Percentiles rank a stretch among this genome's conserved stretches.
phyloP scores from a whole-genome alignment of 495 filamentous ascomycete genomes.

The Trichoderma reesei region DNA sequence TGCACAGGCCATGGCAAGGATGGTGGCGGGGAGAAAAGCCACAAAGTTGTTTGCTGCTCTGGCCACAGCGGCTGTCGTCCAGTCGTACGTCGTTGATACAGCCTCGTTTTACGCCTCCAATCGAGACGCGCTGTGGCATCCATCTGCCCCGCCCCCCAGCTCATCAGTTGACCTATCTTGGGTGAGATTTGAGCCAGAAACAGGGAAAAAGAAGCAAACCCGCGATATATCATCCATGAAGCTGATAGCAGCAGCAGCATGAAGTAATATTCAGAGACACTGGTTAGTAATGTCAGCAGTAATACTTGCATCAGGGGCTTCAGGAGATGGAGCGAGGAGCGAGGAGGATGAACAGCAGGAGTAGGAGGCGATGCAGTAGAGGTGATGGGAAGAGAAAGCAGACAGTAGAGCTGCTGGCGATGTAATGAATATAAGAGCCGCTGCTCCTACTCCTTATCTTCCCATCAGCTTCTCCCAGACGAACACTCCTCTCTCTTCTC shows the following conservation, averaged over 20 bases:
- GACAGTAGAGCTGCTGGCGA: too few species aligned
- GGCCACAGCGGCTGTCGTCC: not conserved
- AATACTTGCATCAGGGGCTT: too few species aligned
- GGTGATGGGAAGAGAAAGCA: too few species aligned
- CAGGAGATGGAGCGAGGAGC: too few species aligned
- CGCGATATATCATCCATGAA: not conserved
- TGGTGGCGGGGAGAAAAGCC: not conserved
- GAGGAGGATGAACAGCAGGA: too few species aligned
- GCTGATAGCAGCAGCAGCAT: not conserved
- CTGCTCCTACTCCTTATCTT: too few species aligned
- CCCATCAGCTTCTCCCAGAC: too few species aligned
- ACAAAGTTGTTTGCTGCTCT: not conserved
- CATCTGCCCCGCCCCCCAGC: not conserved
- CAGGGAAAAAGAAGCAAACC: not conserved
- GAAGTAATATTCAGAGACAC: not conserved
- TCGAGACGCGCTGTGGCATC: not conserved
- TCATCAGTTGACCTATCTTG: not conserved
- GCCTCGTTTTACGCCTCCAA: not conserved
- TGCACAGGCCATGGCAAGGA: too few species aligned
- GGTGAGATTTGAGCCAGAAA: not conserved
- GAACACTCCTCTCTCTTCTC: too few species aligned
- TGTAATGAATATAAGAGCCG: too few species aligned
- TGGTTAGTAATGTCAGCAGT: too few species aligned
- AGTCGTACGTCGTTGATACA: not conserved
- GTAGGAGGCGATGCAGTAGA: too few species aligned